Base-by-base conservation (phyloP, 495 filamentous ascomycete genomes). In the Talaromyces ruber region DNA sequence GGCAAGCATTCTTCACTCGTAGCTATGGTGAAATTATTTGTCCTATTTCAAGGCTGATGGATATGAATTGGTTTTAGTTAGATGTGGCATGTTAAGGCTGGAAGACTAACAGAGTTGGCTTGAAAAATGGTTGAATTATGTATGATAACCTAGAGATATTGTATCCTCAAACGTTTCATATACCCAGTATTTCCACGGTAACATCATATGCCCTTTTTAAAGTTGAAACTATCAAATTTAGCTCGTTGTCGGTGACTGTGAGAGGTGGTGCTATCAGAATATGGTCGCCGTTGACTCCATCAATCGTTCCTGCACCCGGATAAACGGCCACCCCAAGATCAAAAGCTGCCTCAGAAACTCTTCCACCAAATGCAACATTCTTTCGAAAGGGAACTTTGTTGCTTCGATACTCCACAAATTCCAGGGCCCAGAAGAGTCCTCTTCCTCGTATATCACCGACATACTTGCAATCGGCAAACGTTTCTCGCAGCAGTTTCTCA, bases 221-320 rank as follows among this genome's bases (percentile, higher is more conserved):
- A 2, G 50, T 28, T 25, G 21, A 14, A 14, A 58, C 55, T 43
- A 21, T 12, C 11, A 32, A 11, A 16, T 84, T 81, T 39, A 90
- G 75, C n/a, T 88, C 86, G 1, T 75, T 75, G 5, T 66, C 64
- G 1, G 79, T 83, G 45, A 86, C 76, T 50, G 82, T 92, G 71
- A 87, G 95, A 1, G 91, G 80, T 2, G 92, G 92, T n/a, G 87
- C 82, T 59, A 96, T 64, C 32, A 95, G 74, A 16, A 93, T 72
- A 74, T 92, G 88, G 66, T 97, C 92, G 1, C 90, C 91, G 4
- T 66, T 71, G 26, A 79, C 68, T 0, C 89, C 88, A 67, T 92
- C 88, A 1, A 79, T 82, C 0, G 86, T 86, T 4, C 90, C 92
- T 1, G 77, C 69, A 8, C 85, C 84, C 21, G 86, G 86, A 69